Evolutionary conservation across 768 basidiomycete species (phyloP), one percentile per base, ranked within the genome.

Genomic region (Asterophora parasitica): DNA sequence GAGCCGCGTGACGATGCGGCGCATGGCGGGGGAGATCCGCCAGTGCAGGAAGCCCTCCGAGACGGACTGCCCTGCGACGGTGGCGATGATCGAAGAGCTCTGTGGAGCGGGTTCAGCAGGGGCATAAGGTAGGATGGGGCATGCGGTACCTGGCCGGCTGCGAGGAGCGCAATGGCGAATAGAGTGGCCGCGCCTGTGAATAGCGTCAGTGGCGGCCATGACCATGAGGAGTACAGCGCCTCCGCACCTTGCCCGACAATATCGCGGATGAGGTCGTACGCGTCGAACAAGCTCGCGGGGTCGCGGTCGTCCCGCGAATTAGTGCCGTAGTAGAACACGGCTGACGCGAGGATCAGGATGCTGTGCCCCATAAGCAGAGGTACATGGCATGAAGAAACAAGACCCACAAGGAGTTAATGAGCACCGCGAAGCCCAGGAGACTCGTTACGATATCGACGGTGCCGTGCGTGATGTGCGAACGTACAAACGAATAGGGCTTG

Each of bases 41-140:
- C 92, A 95, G 44, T 79, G 81, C 45, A 95, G 74, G 65, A 93
- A 92, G 0, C 93, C 92, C 65, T 96, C 92, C 0, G 83, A 83
- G 32, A 97, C 85, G 16, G 89, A 85, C 65, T 96, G 93, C 0
- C 92, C 92, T 0, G 90, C 85, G 11, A 95, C 76, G 0, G 92
- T 96, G 8, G 90, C 92, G 3, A 95, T 85, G 42, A 96, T 77
- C 7, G 86, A 88, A 0, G 94, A 88, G 53, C 88, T 88, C 74
- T 79, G 44, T n/a, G 33, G 10, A 33, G 28, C 1, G 23, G 41
- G 11, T n/a, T 13, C 6, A 4, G 20, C n/a, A 4, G 27, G 26
- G 4, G 19, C 3, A 13, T 26, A 4, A 23, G 34, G 33, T 11
- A 15, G 4, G 13, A 45, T 31, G 13, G n/a, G 17, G 42, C 33